Evolutionary conservation across 495 filamentous ascomycete species (phyloP).

Genomic region (Hyaloscypha finlandica): DNA sequence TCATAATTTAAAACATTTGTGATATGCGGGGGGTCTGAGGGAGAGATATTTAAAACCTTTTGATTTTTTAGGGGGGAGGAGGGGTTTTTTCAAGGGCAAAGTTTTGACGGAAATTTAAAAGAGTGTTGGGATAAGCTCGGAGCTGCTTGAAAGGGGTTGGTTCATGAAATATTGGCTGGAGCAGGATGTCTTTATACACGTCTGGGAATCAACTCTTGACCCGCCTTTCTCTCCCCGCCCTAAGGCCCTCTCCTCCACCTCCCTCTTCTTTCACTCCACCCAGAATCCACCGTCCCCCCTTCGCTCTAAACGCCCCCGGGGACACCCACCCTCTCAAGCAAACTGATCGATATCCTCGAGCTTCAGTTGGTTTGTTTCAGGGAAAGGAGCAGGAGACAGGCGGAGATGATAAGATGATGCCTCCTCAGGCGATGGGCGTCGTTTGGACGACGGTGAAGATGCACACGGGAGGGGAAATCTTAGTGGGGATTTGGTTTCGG

Average conservation of each 20-base stretch:
- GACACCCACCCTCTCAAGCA: constrained; percentile 59
- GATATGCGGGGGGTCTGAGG: background rate
- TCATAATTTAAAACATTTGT: background rate
- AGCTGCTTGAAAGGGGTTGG: too few species aligned
- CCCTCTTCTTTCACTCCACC: constrained; percentile 3
- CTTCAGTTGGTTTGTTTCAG: constrained; percentile 68
- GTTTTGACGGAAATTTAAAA: too few species aligned
- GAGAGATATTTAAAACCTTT: too few species aligned
- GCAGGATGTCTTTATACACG: too few species aligned
- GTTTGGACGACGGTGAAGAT: constrained; percentile 53
- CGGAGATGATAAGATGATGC: constrained; percentile 55
- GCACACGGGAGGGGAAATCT: constrained; percentile 30
- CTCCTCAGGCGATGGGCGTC: constrained; percentile 49
- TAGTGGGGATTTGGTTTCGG: constrained; percentile 35
- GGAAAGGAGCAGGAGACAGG: constrained; percentile 68
- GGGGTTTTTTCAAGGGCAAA: too few species aligned
- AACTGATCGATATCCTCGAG: constrained; percentile 75
- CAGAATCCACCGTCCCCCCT: constrained; percentile 19
- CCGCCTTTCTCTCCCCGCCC: too few species aligned
- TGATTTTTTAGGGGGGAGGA: too few species aligned
- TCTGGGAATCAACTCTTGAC: too few species aligned
- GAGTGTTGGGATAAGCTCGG: too few species aligned
- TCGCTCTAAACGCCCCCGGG: constrained; percentile 11
- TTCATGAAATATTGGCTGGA: too few species aligned
- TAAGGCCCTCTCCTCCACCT: background rate